These are phyloP conservation scores for Mrakia gelida DNA, from an alignment of 768 basidiomycete species.

Conservation along the genomic window DNA sequence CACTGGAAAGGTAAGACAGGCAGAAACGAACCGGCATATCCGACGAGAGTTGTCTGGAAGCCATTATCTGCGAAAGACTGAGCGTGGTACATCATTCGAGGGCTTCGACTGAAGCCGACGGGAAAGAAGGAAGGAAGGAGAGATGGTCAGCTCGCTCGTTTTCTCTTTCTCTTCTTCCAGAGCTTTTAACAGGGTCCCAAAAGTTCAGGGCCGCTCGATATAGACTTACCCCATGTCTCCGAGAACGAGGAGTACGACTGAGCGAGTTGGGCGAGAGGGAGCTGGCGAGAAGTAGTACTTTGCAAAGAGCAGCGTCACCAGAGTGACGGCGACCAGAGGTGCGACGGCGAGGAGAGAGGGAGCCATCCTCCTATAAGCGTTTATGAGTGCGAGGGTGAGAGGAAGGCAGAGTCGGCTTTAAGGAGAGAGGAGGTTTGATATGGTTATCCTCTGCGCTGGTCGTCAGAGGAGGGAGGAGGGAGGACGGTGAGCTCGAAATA, in stretches of 20 bases:
- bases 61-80: constrained; percentile 78
- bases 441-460: too few relatives aligned
- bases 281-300: background rate
- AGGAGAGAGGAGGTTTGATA: too few relatives aligned
- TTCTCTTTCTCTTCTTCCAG: too few relatives aligned
- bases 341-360: background rate
- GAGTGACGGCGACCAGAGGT: constrained; percentile 8
- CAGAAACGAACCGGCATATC: constrained; percentile 65
- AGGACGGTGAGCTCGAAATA: too few relatives aligned
- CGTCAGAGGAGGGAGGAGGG: too few relatives aligned
- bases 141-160: background rate
- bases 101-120: constrained; percentile 60
- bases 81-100: constrained; percentile 98
- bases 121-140: background rate
- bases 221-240: constrained; percentile 67
- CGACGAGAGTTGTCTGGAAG: constrained; percentile 75
- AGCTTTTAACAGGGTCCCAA: background rate
- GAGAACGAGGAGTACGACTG: constrained; percentile 84
- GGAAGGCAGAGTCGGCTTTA: too few relatives aligned
- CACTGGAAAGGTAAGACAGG: background rate
- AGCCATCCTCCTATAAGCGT: background rate
- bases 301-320: background rate
- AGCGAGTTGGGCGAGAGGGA: constrained; percentile 42
- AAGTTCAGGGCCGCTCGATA: background rate
- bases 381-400: too few relatives aligned